Conservation (phyloP, 805 yeast genomes). For the Candida odintsovae region DNA sequence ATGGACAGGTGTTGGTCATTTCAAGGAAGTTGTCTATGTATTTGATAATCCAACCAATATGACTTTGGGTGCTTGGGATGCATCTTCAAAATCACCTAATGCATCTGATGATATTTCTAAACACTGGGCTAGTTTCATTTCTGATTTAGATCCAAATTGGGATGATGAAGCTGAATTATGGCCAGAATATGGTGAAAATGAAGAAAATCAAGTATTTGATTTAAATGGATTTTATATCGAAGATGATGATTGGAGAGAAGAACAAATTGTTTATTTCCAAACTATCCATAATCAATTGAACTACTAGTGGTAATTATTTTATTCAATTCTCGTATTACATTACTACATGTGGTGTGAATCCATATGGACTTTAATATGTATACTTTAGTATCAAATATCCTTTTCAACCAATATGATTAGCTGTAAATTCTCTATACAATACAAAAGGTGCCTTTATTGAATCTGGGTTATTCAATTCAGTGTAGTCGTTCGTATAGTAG, state of each 20-base stretch:
- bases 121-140: conserved; percentile 4
- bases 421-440: too few species aligned
- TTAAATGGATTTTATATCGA: conserved; percentile 6
- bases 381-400: too few species aligned
- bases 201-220: conserved; percentile 5
- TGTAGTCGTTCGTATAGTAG: too few species aligned
- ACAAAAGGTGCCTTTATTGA: too few species aligned
- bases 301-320: background rate
- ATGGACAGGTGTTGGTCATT: conserved; percentile 4
- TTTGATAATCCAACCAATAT: conserved; percentile 3
- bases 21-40: conserved; percentile 7
- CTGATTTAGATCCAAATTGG: conserved; percentile 36
- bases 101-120: conserved; percentile 3
- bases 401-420: too few species aligned
- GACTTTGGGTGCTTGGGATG: background rate
- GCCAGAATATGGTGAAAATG: conserved; percentile 1
- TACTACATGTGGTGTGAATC: too few species aligned
- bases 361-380: too few species aligned
- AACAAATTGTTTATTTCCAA: conserved; percentile 3
- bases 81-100: background rate
- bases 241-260: conserved; percentile 5
- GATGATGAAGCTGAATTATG: background rate
- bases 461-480: too few species aligned
- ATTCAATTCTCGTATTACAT: too few species aligned
- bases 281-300: background rate